Base-by-base conservation (phyloP, 2,329 filamentous ascomycete genomes). In the Mollisia scopiformis region DNA sequence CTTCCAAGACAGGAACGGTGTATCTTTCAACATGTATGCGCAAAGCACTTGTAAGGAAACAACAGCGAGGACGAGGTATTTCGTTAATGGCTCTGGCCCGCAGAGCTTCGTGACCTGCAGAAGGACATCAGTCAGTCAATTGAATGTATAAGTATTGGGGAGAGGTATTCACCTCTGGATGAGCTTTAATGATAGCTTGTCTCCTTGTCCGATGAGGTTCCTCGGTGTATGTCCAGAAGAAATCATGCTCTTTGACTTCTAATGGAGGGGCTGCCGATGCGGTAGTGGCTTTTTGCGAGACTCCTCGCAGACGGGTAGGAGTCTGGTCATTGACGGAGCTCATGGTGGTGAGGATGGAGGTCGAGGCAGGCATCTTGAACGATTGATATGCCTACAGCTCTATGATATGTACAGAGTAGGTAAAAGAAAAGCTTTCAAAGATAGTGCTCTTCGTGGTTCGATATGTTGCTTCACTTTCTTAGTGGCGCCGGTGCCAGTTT, bases 141-240 rank as follows among this genome's bases (percentile, higher is more conserved):
- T 59, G 28, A 31, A n/a, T 21, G 30, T 10, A 19, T 23, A 25
- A 28, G 41, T 30, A 21, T 27, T 19, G 28, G 21, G 41, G 21
- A 47, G 31, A 31, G 16, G 30, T 37, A 66, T n/a, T 31, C 79
- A 94, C 93, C 84, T 99, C 94, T 50, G 95, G 95, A 75, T 99
- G 94, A 58, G 94, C 93, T 80, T 97, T 98, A 78, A 99, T 98
- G 71, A 99, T 99, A 64, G 93, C 92, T 70, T 94, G 86, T 59
- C 95, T 86, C 69, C 95, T 84, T 31, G 94, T 95, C 69, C 93
- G 87, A 78, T 99, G 95, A 64, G 95, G 95, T 78, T 99, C 95
- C 76, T 99, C 95, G 10, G 95, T 97, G 75, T 99, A 98, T 41
- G 95, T 97, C 95, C 96, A 98, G 80, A 96, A 97, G 83, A 98